These are phyloP conservation scores for Cyberlindnera americana DNA, from an alignment of 805 yeast species.

Conservation along the genomic window DNA sequence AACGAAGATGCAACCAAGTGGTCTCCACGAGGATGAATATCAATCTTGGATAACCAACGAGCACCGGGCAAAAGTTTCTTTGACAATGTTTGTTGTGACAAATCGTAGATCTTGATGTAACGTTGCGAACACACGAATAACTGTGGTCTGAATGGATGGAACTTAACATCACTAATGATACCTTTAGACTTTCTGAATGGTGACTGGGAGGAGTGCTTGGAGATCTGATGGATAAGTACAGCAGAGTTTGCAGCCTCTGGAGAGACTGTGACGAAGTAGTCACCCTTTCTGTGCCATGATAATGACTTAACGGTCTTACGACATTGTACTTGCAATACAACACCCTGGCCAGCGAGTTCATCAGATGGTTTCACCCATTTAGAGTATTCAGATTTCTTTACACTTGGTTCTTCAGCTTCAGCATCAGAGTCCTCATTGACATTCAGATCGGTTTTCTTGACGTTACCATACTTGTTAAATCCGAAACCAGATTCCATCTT, in stretches of 20 bases:
- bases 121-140: constrained; percentile 92
- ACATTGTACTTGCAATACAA: constrained; percentile 68
- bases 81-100: constrained; percentile 76
- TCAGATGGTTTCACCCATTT: constrained; percentile 81
- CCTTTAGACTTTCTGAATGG: constrained; percentile 94
- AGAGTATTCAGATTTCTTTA: constrained; percentile 53
- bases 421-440: constrained; percentile 39
- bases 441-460: constrained; percentile 39
- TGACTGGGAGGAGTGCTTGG: constrained; percentile 91
- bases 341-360: constrained; percentile 60
- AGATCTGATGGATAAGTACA: constrained; percentile 89
- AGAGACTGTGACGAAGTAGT: constrained; percentile 94
- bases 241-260: constrained; percentile 88
- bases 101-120: constrained; percentile 84
- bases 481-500: constrained; percentile 92
- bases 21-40: constrained; percentile 95
- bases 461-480: constrained; percentile 60
- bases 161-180: constrained; percentile 90
- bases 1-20: constrained; percentile 88
- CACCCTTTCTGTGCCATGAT: constrained; percentile 97
- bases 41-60: constrained; percentile 87
- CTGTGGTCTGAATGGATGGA: constrained; percentile 96
- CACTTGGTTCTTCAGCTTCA: constrained; percentile 30
- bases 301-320: constrained; percentile 70
- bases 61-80: constrained; percentile 94